A percentile compares a stretch with the other conserved stretches of the same genome.
These are phyloP conservation scores for Diaporthe capsici DNA, from an alignment of 2,329 filamentous ascomycete species.

Conservation along the genomic window DNA sequence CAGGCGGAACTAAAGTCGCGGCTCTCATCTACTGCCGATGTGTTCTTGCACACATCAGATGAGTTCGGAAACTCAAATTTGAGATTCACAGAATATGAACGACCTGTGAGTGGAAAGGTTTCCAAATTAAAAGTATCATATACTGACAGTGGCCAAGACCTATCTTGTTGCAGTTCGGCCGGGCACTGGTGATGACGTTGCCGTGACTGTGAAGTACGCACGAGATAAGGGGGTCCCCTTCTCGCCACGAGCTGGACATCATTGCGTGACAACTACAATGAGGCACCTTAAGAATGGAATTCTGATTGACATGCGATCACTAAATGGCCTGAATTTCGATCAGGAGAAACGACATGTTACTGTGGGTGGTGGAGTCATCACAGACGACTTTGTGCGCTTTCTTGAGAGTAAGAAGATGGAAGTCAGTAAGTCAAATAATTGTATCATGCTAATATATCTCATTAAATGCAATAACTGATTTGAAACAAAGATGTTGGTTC, in stretches of 20 bases:
- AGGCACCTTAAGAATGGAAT: background rate
- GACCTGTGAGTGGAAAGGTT: background rate
- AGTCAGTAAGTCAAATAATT: background rate
- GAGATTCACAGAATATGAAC: slow-evolving; percentile 26
- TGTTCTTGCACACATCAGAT: background rate
- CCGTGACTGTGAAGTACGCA: background rate
- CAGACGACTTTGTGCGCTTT: slow-evolving; percentile 24
- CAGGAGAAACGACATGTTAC: background rate
- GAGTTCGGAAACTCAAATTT: background rate
- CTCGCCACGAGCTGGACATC: slow-evolving; percentile 19
- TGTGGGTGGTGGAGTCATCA: slow-evolving; percentile 20
- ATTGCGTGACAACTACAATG: slow-evolving; percentile 28
- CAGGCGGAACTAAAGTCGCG: background rate
- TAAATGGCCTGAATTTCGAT: background rate
- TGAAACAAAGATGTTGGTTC: background rate
- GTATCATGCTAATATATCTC: rapidly evolving
- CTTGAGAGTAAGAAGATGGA: background rate
- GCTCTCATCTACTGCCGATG: background rate
- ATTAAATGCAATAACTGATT: rapidly evolving
- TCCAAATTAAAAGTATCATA: too few species aligned
- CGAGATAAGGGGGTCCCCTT: background rate
- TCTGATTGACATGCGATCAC: slow-evolving; percentile 21
- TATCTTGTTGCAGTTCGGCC: slow-evolving; percentile 13
- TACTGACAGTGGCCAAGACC: background rate
- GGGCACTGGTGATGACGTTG: background rate